Evolutionary conservation across 2,329 filamentous ascomycete genomes (phyloP).

Genomic region (Xylariaceae sp.): DNA sequence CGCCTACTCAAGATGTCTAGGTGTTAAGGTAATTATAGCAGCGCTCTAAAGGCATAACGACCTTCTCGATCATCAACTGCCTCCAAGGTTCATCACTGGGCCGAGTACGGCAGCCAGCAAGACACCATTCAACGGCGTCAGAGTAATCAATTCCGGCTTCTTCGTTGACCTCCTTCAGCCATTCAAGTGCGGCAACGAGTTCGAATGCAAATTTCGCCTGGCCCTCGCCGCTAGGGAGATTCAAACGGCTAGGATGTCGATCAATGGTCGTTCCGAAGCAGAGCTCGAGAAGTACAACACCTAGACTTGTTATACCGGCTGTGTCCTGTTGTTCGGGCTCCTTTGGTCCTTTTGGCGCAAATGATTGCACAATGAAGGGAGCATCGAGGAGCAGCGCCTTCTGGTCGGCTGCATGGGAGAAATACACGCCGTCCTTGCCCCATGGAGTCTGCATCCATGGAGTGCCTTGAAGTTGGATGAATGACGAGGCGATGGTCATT

Average conservation of each 20-base stretch:
- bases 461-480: slow-evolving; percentile 3
- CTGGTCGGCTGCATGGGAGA: not conserved
- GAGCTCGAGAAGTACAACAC: slow-evolving; percentile 3
- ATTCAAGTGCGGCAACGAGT: slow-evolving; percentile 1
- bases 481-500: slow-evolving; percentile 3
- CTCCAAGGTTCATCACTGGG: not conserved
- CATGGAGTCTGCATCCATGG: slow-evolving; percentile 1
- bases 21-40: not conserved
- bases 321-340: not conserved
- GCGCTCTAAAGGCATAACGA: not conserved
- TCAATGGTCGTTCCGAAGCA: slow-evolving; percentile 4
- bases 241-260: not conserved
- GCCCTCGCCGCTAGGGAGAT: not conserved
- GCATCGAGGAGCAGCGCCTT: not conserved
- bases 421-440: not conserved
- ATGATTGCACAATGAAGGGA: not conserved
- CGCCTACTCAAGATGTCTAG: too few relatives aligned
- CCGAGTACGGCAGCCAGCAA: not conserved
- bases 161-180: slow-evolving; percentile 3
- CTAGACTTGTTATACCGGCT: not conserved
- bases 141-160: slow-evolving; percentile 3
- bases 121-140: slow-evolving; percentile 4
- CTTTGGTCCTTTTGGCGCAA: not conserved
- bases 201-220: not conserved
- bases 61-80: not conserved